Base-by-base conservation (phyloP, 176 grass and related monocot species). In the Neostapfia colusana region DNA sequence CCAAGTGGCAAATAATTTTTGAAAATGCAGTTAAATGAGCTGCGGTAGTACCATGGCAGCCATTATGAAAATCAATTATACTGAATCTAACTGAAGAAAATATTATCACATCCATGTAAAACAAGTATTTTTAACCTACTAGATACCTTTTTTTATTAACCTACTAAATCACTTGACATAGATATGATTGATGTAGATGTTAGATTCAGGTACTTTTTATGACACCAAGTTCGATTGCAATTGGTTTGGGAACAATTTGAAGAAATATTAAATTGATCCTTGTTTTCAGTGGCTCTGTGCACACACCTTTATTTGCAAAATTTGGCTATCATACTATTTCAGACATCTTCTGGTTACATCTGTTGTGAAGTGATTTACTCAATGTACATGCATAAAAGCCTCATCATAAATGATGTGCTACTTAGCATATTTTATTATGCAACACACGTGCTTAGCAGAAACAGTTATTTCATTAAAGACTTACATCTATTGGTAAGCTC, bases 191-290 rank as follows among this genome's bases (percentile, higher is more conserved):
- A 24, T 49, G 73, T 14, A 66, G 23, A 46, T 87, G 28, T 58
- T 23, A 59, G 48, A 40, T 43, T 72, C 39, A 62, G 67, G 43
- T 56, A 81, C 23, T 65, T 31, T 8, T 54, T 44, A 27, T 26
- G 64, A 42, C 63, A 76, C 39, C 48, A 37, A n/a, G 6, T 53
- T 4, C 2, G 6, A 27, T 79, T 57, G 59, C 7, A 40, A 72
- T 63, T 43, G 21, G 35, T 71, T 43, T 60, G 56, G 31, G 45
- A n/a, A 41, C 0, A 15, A 70, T 59, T 31, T 60, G 35, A 53
- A 71, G 38, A 81, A 18, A 14, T 77, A 18, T 54, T 40, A n/a
- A 72, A 18, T 56, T 49, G 48, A 72, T 82, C 27, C 72, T 59
- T 40, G 49, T 66, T 82, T 17, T 31, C 31, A 31, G 31, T 31